A percentile compares a stretch with the other conserved stretches of the same genome.
Conservation (phyloP, 2,329 filamentous ascomycete species). For the Fusarium papillatum region DNA sequence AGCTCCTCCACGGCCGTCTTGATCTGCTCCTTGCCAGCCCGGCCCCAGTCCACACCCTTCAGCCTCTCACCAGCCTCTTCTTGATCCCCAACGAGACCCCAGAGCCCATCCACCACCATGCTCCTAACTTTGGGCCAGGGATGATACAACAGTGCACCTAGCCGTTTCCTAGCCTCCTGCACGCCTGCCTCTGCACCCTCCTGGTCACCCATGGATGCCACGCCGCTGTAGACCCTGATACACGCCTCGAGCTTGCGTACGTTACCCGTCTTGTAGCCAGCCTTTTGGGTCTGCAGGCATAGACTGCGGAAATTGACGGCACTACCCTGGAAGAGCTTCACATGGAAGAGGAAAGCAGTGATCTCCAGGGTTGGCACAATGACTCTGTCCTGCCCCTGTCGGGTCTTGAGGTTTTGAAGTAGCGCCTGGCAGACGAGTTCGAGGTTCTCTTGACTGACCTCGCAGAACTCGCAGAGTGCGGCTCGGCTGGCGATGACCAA, state of each 20-base stretch:
- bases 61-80: slow-evolving; percentile 51
- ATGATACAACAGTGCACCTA: slow-evolving; percentile 82
- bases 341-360: slow-evolving; percentile 82
- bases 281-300: slow-evolving; percentile 80
- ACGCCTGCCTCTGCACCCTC: slow-evolving; percentile 50
- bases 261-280: slow-evolving; percentile 86
- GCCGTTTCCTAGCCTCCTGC: slow-evolving; percentile 72
- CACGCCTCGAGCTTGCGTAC: slow-evolving; percentile 86
- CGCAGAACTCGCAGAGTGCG: slow-evolving; percentile 71
- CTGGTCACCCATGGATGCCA: slow-evolving; percentile 60
- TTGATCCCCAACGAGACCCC: slow-evolving; percentile 56
- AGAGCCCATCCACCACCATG: slow-evolving; percentile 72
- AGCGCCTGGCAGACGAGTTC: slow-evolving; percentile 65
- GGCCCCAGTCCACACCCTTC: slow-evolving; percentile 70
- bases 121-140: slow-evolving; percentile 83
- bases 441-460: slow-evolving; percentile 54
- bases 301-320: slow-evolving; percentile 66
- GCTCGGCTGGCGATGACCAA: slow-evolving; percentile 78
- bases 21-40: slow-evolving; percentile 62
- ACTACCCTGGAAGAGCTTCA: slow-evolving; percentile 60
- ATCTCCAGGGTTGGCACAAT: slow-evolving; percentile 84
- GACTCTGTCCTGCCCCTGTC: slow-evolving; percentile 76
- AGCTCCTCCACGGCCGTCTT: slow-evolving; percentile 58
- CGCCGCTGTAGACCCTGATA: slow-evolving; percentile 81
- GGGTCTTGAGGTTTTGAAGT: slow-evolving; percentile 64